Evolutionary conservation across 2,329 filamentous ascomycete genomes (phyloP).

Genomic region (Penicillium sp.): DNA sequence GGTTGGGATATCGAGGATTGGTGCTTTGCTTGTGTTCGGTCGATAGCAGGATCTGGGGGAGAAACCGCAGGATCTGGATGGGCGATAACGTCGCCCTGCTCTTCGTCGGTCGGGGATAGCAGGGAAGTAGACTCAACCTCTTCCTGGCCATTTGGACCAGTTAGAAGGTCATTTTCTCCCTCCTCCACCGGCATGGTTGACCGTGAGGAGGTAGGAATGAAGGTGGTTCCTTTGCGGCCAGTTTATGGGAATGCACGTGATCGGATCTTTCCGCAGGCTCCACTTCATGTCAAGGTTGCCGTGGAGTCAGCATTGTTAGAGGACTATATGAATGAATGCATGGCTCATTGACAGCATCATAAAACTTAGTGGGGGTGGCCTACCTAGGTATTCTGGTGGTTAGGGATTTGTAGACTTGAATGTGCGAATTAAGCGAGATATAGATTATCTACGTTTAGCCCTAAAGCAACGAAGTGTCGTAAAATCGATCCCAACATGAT

Average conservation of each 20-base stretch:
- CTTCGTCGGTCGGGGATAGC: slow-evolving; percentile 29
- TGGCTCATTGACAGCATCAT: too few relatives aligned
- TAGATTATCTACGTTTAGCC: too few relatives aligned
- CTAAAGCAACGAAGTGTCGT: too few relatives aligned
- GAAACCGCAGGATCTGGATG: slow-evolving; percentile 21
- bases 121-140: slow-evolving; percentile 34
- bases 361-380: too few relatives aligned
- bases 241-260: slow-evolving; percentile 22
- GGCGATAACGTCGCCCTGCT: slow-evolving; percentile 27
- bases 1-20: slow-evolving; percentile 43
- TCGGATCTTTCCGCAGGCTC: background rate
- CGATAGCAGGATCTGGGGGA: slow-evolving; percentile 19
- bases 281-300: too few relatives aligned
- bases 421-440: too few relatives aligned
- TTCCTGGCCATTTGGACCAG: slow-evolving; percentile 28
- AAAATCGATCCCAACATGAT: too few relatives aligned
- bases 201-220: slow-evolving; percentile 21
- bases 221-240: slow-evolving; percentile 22
- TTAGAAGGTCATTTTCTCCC: slow-evolving; percentile 31
- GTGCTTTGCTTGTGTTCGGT: slow-evolving; percentile 23
- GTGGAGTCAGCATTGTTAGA: too few relatives aligned
- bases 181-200: slow-evolving; percentile 44
- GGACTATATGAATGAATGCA: too few relatives aligned
- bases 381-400: too few relatives aligned
- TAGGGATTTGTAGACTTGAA: too few relatives aligned